Base-by-base conservation (phyloP, 106 monocot species). In the Acanthochlamys bracteata region DNA sequence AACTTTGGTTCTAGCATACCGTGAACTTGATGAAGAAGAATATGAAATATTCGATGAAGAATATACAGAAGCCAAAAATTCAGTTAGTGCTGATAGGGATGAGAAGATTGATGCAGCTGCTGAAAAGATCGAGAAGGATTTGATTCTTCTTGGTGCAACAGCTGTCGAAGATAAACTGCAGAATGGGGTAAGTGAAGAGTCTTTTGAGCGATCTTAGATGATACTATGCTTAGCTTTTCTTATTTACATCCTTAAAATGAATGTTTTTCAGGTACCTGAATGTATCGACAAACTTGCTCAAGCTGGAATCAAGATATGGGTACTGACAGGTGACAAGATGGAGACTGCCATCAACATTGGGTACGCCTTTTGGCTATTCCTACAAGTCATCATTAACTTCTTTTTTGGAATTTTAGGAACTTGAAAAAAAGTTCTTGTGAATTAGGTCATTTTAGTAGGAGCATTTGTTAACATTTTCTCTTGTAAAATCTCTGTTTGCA, bases 311-410 rank as follows among this genome's bases (percentile, higher is more conserved):
- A 98, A 91, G 70, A 79, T 98, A 54, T 98, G 96, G 96, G 91
- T 98, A 24, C 67, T 98, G 42, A 98, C 91, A 16, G 91, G 96
- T 46, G 96, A 98, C 66, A 98, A 98, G 79, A 88, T 98, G 91
- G 95, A 98, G 68, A 91, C 96, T 52, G 91, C 96, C 53, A 85
- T 98, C 73, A 98, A 98, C 71, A 98, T 98, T 61, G 96, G 96
- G 95, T 96, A 84, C 61, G 45, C 26, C 66, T 61, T 56, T 55
- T 23, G 13, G 12, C 40, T 53, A 54, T 49, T 60, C 1, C 17
- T 49, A 49, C 10, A 49, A 14, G 17, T 8, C n/a, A 43, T 43
- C 43, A 43, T 8, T 13, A 43, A 7, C 43, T 7, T 8, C 13
- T 43, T 7, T 43, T 43, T 13, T 43, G 43, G 43, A 43, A 8